A percentile compares a stretch with the other conserved stretches of the same genome.
Conservation (phyloP, 2,329 filamentous ascomycete species). For the Fusarium cyanostomum region DNA sequence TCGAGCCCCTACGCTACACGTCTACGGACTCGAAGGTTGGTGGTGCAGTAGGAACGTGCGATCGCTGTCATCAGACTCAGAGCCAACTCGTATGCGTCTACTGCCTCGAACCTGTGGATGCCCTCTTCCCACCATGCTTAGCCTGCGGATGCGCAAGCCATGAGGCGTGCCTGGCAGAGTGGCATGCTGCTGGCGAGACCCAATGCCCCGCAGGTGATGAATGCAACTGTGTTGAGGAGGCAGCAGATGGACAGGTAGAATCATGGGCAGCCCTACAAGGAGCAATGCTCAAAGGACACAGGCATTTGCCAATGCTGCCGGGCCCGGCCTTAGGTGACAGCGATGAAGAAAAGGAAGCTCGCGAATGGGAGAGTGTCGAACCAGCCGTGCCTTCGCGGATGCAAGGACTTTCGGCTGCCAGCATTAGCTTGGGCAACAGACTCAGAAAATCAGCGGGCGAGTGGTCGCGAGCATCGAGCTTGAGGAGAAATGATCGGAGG, state of each 20-base stretch:
- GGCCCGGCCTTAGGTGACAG: slow-evolving; percentile 41
- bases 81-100: slow-evolving; percentile 69
- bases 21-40: slow-evolving; percentile 51
- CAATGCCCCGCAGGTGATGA: slow-evolving; percentile 72
- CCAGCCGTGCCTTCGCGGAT: slow-evolving; percentile 36
- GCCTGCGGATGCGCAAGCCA: slow-evolving; percentile 71
- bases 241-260: slow-evolving; percentile 66
- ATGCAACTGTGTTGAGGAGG: slow-evolving; percentile 68
- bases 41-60: slow-evolving; percentile 60
- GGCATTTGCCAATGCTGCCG: slow-evolving; percentile 41
- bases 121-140: slow-evolving; percentile 69
- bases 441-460: slow-evolving; percentile 59
- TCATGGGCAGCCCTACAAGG: slow-evolving; percentile 63
- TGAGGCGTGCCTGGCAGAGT: slow-evolving; percentile 66
- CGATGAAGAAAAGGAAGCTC: slow-evolving; percentile 40
- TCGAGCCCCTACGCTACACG: slow-evolving; percentile 65
- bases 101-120: slow-evolving; percentile 68
- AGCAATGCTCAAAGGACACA: slow-evolving; percentile 49
- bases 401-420: slow-evolving; percentile 48
- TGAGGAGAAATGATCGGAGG: slow-evolving; percentile 48
- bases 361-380: slow-evolving; percentile 45
- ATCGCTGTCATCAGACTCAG: slow-evolving; percentile 64
- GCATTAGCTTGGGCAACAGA: slow-evolving; percentile 59
- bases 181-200: slow-evolving; percentile 65
- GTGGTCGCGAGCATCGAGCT: slow-evolving; percentile 57